These are phyloP conservation scores for Linnemannia schmuckeri DNA, from an alignment of 192 early-diverging fungal species.

Conservation along the genomic window DNA sequence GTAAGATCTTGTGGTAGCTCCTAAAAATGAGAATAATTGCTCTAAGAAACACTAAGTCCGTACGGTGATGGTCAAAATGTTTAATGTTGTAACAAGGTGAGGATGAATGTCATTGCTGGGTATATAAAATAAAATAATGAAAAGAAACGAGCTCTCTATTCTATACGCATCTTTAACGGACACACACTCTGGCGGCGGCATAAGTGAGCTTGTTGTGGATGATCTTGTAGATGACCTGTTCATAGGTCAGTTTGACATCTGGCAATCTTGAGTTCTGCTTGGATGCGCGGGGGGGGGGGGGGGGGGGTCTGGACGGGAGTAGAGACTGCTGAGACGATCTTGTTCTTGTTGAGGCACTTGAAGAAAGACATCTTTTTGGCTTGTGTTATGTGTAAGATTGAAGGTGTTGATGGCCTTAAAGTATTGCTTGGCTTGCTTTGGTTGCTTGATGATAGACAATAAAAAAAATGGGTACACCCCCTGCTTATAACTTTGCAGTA, in stretches of 20 bases:
- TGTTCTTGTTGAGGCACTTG: conserved; percentile 28
- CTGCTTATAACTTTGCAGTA: background rate
- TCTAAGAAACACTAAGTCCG: too few relatives aligned
- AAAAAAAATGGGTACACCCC: background rate
- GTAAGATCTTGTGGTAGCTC: too few relatives aligned
- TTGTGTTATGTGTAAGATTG: background rate
- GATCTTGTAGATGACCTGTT: background rate
- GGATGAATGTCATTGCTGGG: background rate
- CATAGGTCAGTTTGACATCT: background rate
- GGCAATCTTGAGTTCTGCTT: background rate
- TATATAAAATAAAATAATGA: background rate
- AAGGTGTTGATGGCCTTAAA: background rate
- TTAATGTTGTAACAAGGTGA: background rate
- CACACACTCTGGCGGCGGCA: background rate
- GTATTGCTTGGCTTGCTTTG: background rate
- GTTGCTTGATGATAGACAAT: background rate
- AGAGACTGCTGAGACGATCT: conserved; percentile 1
- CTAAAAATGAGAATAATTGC: too few relatives aligned
- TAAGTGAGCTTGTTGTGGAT: background rate
- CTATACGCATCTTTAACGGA: background rate
- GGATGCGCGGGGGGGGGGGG: conserved; percentile 4
- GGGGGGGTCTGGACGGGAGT: conserved; percentile 12
- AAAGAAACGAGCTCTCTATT: background rate
- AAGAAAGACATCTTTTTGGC: conserved; percentile 16
- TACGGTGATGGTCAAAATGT: background rate